Evolutionary conservation across 495 filamentous ascomycete genomes (phyloP).

Genomic region (Pyrenula massariospora): DNA sequence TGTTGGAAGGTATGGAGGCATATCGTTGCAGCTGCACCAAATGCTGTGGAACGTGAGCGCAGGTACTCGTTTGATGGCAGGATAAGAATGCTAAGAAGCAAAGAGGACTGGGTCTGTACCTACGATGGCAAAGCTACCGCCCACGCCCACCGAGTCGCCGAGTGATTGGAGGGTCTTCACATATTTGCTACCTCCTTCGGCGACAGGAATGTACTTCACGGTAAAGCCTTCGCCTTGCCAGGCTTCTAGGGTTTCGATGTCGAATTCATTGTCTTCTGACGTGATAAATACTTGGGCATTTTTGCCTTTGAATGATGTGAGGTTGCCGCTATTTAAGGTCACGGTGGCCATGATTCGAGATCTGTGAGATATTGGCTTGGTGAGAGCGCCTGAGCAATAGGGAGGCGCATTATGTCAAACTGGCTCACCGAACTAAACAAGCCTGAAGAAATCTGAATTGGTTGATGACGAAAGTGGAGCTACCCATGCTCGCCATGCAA

Average conservation of each 20-base stretch:
- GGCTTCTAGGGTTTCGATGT: slow-evolving; percentile 36
- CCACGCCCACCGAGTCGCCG: slow-evolving; percentile 31
- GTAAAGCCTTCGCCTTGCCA: slow-evolving; percentile 61
- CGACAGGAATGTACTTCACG: slow-evolving; percentile 47
- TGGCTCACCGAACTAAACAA: too few species aligned
- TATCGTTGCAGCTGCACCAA: slow-evolving; percentile 45
- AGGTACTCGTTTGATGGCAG: too few species aligned
- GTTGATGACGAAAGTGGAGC: too few species aligned
- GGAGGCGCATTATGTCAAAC: too few species aligned
- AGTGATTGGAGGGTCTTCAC: slow-evolving; percentile 28
- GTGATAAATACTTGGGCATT: slow-evolving; percentile 53
- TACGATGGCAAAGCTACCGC: slow-evolving; percentile 37
- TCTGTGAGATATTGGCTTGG: too few species aligned
- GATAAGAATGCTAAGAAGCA: too few species aligned
- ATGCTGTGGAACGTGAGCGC: slow-evolving; percentile 34
- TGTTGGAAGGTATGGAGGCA: slow-evolving; percentile 43
- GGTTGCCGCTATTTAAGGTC: not conserved
- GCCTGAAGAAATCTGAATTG: too few species aligned
- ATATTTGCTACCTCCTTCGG: slow-evolving; percentile 42
- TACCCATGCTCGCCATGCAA: too few species aligned
- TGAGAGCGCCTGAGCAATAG: too few species aligned
- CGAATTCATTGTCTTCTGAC: slow-evolving; percentile 50
- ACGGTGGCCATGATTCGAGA: not conserved
- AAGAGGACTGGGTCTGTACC: too few species aligned
- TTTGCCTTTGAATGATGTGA: not conserved